Evolutionary conservation across 805 yeast genomes (phyloP), one percentile per base, ranked within the genome.

Genomic region (Wickerhamiella qilinensis): DNA sequence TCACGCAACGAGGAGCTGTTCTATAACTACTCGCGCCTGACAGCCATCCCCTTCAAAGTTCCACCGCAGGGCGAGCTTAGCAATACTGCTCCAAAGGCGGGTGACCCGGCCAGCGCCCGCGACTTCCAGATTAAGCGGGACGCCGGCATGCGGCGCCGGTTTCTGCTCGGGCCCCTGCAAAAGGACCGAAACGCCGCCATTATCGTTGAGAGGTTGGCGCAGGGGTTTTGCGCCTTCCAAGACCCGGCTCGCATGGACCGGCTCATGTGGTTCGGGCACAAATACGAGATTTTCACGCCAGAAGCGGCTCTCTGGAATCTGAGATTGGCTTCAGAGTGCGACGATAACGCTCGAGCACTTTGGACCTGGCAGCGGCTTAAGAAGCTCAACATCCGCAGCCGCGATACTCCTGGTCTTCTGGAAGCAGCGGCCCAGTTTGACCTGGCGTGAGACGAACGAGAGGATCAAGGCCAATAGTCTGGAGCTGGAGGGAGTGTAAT

Each of bases 261-360:
- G 5, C 36, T 36, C 11, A 19, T 41, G 32, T 30, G 35, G 36
- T 38, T 40, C 39, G 43, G 41, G 3, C 11, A 20, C 29, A 2
- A 8, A 6, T 3, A 17, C 2, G 17, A 22, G 8, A 18, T 12
- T 2, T 19, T 38, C 16, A 20, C 31, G 2, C 7, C 3, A 12
- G 11, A 16, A 8, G 14, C 34, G 7, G 37, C 35, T 1, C 18
- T 18, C 2, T 28, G 33, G 19, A 41, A 38, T 20, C 32, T 41
- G n/a, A 21, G 16, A 4, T 35, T 36, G 1, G 40, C 43, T 16
- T 16, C 12, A 4, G 19, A 11, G 17, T 35, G 27, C 18, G 18
- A 15, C n/a, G 43, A 41, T 20, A 6, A 8, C 5, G 16, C 20
- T 11, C 38, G 42, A 4, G 42, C 38, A 6, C 11, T 18, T 24